phyloP scores from a whole-genome alignment of 371 early-diverging fungal genomes.

The Mucor circinelloides region DNA sequence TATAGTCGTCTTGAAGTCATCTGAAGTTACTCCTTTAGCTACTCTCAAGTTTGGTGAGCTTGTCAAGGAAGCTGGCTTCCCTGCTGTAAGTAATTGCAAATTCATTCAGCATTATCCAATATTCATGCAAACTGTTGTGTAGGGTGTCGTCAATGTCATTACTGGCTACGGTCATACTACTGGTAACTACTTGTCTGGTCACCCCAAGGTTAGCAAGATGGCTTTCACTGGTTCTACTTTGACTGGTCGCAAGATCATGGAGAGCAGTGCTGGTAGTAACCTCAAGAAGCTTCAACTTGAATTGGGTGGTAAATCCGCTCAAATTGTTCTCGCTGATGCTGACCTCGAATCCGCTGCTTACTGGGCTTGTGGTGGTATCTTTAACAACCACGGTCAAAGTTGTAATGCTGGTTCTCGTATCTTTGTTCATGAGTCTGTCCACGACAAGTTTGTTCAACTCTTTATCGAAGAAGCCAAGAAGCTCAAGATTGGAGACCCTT shows the following conservation, averaged over 20 bases:
- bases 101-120: not conserved
- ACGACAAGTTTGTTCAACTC: conserved; percentile 65
- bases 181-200: conserved; percentile 32
- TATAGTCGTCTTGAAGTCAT: conserved; percentile 55
- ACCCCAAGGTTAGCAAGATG: conserved; percentile 41
- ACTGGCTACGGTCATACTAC: conserved; percentile 47
- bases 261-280: conserved; percentile 64
- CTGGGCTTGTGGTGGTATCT: conserved; percentile 67
- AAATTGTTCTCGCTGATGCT: conserved; percentile 83
- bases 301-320: conserved; percentile 91
- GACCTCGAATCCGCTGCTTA: conserved; percentile 76
- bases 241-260: conserved; percentile 74
- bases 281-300: conserved; percentile 81
- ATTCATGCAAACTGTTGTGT: not conserved
- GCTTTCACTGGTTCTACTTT: conserved; percentile 72
- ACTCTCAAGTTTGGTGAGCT: conserved; percentile 45
- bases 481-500: conserved; percentile 62
- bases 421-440: conserved; percentile 74
- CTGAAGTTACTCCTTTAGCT: conserved; percentile 56
- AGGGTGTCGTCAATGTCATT: conserved; percentile 77
- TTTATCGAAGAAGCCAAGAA: conserved; percentile 64
- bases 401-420: conserved; percentile 88
- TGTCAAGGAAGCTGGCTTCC: conserved; percentile 45
- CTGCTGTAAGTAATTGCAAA: conserved; percentile 34
- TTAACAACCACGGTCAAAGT: conserved; percentile 82